phyloP scores from a whole-genome alignment of 768 basidiomycete species.

The Astraeus odoratus region DNA sequence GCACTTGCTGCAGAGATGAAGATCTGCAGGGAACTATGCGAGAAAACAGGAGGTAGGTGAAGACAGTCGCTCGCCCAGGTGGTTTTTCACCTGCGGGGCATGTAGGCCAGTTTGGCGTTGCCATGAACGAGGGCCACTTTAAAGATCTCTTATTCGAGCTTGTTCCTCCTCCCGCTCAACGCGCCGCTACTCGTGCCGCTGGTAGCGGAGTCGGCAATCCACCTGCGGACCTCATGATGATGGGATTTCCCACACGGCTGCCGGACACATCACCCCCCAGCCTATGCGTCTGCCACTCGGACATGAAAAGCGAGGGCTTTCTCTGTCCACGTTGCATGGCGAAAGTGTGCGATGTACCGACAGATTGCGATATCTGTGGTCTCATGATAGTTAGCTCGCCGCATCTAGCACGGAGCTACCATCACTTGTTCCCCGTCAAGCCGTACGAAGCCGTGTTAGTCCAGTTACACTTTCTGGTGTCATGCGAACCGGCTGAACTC shows the following conservation, averaged over 20 bases:
- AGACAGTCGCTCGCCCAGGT: background rate
- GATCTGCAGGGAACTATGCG: slow-evolving; percentile 86
- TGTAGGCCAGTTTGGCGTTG: slow-evolving; percentile 87
- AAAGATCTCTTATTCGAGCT: slow-evolving; percentile 94
- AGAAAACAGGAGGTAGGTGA: slow-evolving; percentile 77
- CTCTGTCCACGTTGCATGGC: slow-evolving; percentile 90
- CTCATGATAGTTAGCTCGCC: slow-evolving; percentile 98
- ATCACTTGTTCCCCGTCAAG: slow-evolving; percentile 93
- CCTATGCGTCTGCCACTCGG: slow-evolving; percentile 90
- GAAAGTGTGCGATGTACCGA: slow-evolving; percentile 96
- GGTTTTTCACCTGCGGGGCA: slow-evolving; percentile 4
- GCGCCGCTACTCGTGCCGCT: slow-evolving; percentile 40
- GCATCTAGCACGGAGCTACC: slow-evolving; percentile 92
- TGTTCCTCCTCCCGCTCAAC: slow-evolving; percentile 89
- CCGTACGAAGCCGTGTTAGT: slow-evolving; percentile 77
- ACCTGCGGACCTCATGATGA: slow-evolving; percentile 93
- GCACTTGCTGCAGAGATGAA: slow-evolving; percentile 98
- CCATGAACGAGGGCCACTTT: slow-evolving; percentile 95
- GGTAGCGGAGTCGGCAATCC: slow-evolving; percentile 46
- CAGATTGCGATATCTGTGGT: slow-evolving; percentile 95
- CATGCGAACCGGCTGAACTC: slow-evolving; percentile 2
- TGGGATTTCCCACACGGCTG: slow-evolving; percentile 95
- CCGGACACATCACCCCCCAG: slow-evolving; percentile 78
- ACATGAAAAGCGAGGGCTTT: slow-evolving; percentile 89
- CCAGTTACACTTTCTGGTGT: slow-evolving; percentile 1